phyloP scores from a whole-genome alignment of 2,329 filamentous ascomycete genomes.

The Sordariomycetes sp. region DNA sequence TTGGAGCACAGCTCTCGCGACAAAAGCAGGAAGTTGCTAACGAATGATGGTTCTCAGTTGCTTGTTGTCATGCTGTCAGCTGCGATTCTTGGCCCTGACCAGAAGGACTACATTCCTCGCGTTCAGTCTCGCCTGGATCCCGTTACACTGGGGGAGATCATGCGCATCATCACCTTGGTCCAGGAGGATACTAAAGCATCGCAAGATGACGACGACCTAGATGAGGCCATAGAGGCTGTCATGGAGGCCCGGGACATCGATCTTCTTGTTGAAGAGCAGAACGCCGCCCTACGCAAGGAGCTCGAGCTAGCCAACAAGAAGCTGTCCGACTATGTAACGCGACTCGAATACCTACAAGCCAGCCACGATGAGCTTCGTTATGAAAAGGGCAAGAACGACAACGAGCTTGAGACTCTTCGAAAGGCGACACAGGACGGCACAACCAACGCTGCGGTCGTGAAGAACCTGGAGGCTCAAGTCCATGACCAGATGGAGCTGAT shows the following conservation, averaged over 20 bases:
- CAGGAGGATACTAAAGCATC: conserved; percentile 25
- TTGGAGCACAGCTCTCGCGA: neutral
- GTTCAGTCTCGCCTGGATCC: conserved; percentile 32
- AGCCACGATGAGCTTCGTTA: conserved; percentile 58
- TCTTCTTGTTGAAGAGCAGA: conserved; percentile 47
- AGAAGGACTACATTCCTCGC: conserved; percentile 40
- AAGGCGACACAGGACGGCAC: conserved; percentile 41
- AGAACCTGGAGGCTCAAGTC: conserved; percentile 45
- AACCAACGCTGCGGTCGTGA: conserved; percentile 41
- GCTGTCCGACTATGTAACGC: conserved; percentile 48
- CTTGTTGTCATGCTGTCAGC: conserved; percentile 52
- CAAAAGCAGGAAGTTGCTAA: neutral
- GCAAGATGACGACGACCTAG: conserved; percentile 26
- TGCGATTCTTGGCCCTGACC: conserved; percentile 51
- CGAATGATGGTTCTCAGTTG: conserved; percentile 31
- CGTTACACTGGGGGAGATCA: conserved; percentile 32
- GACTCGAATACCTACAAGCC: conserved; percentile 50
- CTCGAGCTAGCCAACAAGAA: conserved; percentile 45
- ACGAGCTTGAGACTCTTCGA: conserved; percentile 40
- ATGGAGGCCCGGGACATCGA: conserved; percentile 41
- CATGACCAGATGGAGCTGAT: conserved; percentile 65
- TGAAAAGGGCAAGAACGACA: conserved; percentile 49
- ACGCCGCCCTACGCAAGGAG: conserved; percentile 39
- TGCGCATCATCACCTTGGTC: conserved; percentile 33
- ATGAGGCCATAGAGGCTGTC: conserved; percentile 28